These are phyloP conservation scores for Hemisphaericaspora subhashii DNA, from an alignment of 1,139 yeast species.

Conservation along the genomic window DNA sequence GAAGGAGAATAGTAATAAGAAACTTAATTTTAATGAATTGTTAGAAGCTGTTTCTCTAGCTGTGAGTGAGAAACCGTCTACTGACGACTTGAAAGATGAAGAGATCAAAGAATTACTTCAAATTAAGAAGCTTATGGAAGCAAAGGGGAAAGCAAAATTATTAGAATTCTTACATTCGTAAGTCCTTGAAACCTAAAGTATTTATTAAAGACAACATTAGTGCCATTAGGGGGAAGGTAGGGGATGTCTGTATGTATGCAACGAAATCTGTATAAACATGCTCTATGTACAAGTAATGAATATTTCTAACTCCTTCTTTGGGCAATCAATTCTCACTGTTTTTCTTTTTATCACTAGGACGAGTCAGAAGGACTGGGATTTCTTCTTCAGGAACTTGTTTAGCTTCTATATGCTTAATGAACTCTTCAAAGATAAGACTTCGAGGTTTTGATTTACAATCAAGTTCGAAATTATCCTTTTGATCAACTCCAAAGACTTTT, in stretches of 20 bases:
- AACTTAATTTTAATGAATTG: constrained; percentile 29
- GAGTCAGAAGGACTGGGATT: constrained; percentile 19
- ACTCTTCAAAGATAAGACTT: constrained; percentile 27
- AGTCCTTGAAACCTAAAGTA: background rate
- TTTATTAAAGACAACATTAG: constrained; percentile 1
- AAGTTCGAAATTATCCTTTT: constrained; percentile 23
- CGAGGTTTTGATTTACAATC: constrained; percentile 32
- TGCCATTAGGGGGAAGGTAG: no score
- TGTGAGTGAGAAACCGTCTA: constrained; percentile 22
- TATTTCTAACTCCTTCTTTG: no score
- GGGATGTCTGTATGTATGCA: background rate
- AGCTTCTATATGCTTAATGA: constrained; percentile 36
- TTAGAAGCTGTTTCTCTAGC: constrained; percentile 21
- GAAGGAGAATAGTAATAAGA: constrained; percentile 12
- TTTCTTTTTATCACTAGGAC: background rate
- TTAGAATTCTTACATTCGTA: constrained; percentile 51
- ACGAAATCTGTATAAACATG: no score
- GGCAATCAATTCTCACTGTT: no score
- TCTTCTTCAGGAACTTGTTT: constrained; percentile 26
- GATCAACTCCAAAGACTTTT: constrained; percentile 26
- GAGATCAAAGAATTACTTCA: constrained; percentile 56
- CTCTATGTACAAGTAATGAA: constrained; percentile 10
- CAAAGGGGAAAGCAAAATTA: constrained; percentile 70
- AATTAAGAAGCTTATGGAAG: constrained; percentile 59
- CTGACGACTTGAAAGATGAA: constrained; percentile 3